Conservation (phyloP, 768 basidiomycete genomes). For the Russula vinacea region DNA sequence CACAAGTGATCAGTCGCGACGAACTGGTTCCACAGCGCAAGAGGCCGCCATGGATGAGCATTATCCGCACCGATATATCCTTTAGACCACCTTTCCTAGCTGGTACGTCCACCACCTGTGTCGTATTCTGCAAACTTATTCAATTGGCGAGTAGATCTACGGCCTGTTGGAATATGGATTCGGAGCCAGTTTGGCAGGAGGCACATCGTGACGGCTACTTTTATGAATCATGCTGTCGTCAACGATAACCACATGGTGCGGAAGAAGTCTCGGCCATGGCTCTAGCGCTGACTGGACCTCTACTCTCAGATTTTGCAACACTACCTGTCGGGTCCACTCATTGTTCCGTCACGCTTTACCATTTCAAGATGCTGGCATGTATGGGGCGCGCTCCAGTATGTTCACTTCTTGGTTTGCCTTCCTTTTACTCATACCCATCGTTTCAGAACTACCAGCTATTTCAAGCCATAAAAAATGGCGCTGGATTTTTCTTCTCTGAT, state of each 20-base stretch:
- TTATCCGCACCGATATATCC: constrained; percentile 26
- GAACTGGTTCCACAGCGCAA: constrained; percentile 59
- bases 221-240: constrained; percentile 70
- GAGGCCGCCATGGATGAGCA: constrained; percentile 35
- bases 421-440: constrained; percentile 7
- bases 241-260: constrained; percentile 52
- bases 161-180: constrained; percentile 60
- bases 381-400: constrained; percentile 61
- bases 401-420: constrained; percentile 11
- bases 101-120: constrained; percentile 42
- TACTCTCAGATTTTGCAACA: constrained; percentile 36
- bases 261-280: constrained; percentile 22
- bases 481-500: constrained; percentile 67
- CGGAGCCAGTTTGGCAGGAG: constrained; percentile 53
- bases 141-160: constrained; percentile 45
- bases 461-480: constrained; percentile 60
- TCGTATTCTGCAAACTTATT: neutral
- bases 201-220: constrained; percentile 59
- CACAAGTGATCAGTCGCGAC: constrained; percentile 71
- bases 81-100: constrained; percentile 54
- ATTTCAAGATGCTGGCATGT: constrained; percentile 70
- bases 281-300: constrained; percentile 46
- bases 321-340: constrained; percentile 34
- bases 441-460: constrained; percentile 52
- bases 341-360: constrained; percentile 73